Percentiles rank a stretch among this genome's conserved stretches.
Evolutionary conservation across 2,329 filamentous ascomycete genomes (phyloP).

Genomic region (Talaromyces funiculosus): DNA sequence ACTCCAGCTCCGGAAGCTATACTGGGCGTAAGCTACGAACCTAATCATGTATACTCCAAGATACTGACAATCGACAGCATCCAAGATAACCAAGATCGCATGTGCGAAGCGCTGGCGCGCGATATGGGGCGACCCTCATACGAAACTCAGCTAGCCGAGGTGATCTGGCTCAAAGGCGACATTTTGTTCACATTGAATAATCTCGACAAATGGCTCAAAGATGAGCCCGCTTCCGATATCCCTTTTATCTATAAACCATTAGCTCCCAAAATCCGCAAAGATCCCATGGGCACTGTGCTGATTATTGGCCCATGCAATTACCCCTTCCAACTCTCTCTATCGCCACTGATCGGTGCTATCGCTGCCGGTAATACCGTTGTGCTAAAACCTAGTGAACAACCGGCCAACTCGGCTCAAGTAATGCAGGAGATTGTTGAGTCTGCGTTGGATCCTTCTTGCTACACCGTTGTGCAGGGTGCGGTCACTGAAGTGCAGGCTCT

Average conservation of each 20-base stretch:
- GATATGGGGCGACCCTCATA: constrained; percentile 74
- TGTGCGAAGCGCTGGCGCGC: constrained; percentile 67
- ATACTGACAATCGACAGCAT: constrained; percentile 39
- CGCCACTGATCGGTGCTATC: constrained; percentile 82
- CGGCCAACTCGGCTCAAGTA: constrained; percentile 70
- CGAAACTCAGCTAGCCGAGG: constrained; percentile 69
- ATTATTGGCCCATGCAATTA: constrained; percentile 95
- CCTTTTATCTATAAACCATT: constrained; percentile 62
- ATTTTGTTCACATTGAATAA: constrained; percentile 73
- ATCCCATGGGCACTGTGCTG: constrained; percentile 76
- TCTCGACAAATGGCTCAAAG: constrained; percentile 73
- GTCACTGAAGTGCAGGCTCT: constrained; percentile 74
- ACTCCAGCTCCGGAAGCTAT: constrained; percentile 84
- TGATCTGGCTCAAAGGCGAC: constrained; percentile 74
- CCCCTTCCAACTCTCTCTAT: constrained; percentile 73
- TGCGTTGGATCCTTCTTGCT: constrained; percentile 70
- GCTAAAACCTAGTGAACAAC: constrained; percentile 82
- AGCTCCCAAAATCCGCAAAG: constrained; percentile 72
- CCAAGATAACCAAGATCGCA: constrained; percentile 66
- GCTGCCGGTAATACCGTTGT: constrained; percentile 84
- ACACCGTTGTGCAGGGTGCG: constrained; percentile 72
- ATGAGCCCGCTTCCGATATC: constrained; percentile 69
- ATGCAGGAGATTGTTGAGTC: constrained; percentile 72
- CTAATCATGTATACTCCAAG: neutral
- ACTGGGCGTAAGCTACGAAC: constrained; percentile 64